Percentiles rank a stretch among this genome's conserved stretches.
phyloP scores from a whole-genome alignment of 2,329 filamentous ascomycete species.

The Pyrenochaeta sp. region DNA sequence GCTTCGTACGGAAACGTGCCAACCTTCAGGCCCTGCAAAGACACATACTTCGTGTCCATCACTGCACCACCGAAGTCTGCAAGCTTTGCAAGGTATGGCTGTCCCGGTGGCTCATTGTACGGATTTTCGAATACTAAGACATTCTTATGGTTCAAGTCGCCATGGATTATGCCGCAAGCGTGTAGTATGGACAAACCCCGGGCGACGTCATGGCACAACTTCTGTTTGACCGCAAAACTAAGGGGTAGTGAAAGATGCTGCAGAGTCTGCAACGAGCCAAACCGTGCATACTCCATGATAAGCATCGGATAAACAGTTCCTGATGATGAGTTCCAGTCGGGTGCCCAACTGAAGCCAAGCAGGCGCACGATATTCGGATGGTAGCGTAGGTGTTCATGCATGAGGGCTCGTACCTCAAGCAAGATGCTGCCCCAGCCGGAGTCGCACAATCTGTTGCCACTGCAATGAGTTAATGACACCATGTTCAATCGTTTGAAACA shows the following conservation, averaged over 20 bases:
- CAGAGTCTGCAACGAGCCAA: slow-evolving; percentile 11
- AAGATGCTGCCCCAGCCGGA: no score
- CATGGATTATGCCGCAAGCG: slow-evolving; percentile 16
- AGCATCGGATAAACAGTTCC: slow-evolving; percentile 8
- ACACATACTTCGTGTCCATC: slow-evolving; percentile 15
- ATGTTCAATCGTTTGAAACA: no score
- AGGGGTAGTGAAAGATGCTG: slow-evolving; percentile 7
- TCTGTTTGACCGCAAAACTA: slow-evolving; percentile 10
- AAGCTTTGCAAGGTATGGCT: slow-evolving; percentile 11
- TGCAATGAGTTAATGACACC: no score
- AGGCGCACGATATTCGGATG: slow-evolving; percentile 18
- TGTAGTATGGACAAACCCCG: slow-evolving; percentile 12
- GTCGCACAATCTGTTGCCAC: no score
- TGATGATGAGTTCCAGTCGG: slow-evolving; percentile 3
- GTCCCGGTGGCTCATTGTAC: not conserved
- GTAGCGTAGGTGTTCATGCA: not conserved
- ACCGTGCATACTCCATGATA: slow-evolving; percentile 15
- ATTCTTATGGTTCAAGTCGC: slow-evolving; percentile 21
- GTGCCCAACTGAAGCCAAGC: slow-evolving; percentile 14
- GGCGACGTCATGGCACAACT: slow-evolving; percentile 17
- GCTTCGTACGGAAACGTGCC: slow-evolving; percentile 1
- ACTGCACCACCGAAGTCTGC: slow-evolving; percentile 16
- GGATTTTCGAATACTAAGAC: slow-evolving; percentile 11
- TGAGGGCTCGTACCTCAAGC: no score
- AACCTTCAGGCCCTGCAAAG: not conserved